Evolutionary conservation across 2,329 filamentous ascomycete species (phyloP).

Genomic region (Scolecobasidium constrictum): DNA sequence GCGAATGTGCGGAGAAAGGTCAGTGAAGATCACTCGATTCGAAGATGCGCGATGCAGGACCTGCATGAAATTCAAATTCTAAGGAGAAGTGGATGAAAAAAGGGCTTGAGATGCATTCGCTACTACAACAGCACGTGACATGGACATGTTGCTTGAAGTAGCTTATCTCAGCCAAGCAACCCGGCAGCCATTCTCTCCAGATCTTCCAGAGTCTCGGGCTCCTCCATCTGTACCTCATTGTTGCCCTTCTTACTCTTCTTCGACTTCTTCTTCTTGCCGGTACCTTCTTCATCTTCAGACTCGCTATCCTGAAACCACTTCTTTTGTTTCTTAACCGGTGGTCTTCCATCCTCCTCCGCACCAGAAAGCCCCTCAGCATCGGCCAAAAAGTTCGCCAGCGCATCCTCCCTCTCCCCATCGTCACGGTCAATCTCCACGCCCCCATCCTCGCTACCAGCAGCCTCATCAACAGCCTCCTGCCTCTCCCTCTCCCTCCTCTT

Average conservation of each 20-base stretch:
- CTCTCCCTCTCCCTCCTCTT: constrained; percentile 59
- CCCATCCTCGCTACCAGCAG: constrained; percentile 18
- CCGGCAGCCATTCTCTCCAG: constrained; percentile 67
- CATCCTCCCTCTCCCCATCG: no score
- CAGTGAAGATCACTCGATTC: no score
- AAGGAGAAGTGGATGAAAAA: no score
- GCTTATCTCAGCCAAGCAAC: constrained; percentile 39
- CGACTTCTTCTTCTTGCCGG: constrained; percentile 33
- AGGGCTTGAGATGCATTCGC: no score
- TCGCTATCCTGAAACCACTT: constrained; percentile 66
- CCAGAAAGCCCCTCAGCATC: constrained; percentile 20
- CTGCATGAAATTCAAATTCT: no score
- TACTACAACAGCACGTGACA: no score
- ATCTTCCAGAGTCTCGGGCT: constrained; percentile 71
- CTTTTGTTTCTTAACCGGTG: constrained; percentile 54
- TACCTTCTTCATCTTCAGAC: constrained; percentile 38
- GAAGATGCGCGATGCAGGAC: no score
- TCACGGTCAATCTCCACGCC: constrained; percentile 17
- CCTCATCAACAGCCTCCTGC: constrained; percentile 35
- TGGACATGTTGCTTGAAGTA: no score
- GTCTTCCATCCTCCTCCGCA: constrained; percentile 29
- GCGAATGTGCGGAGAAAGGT: no score
- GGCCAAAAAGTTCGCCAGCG: constrained; percentile 31
- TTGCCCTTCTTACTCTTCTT: constrained; percentile 42
- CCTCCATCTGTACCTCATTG: constrained; percentile 44